phyloP scores from a whole-genome alignment of 495 filamentous ascomycete genomes.

The Alectoria sarmentosa region DNA sequence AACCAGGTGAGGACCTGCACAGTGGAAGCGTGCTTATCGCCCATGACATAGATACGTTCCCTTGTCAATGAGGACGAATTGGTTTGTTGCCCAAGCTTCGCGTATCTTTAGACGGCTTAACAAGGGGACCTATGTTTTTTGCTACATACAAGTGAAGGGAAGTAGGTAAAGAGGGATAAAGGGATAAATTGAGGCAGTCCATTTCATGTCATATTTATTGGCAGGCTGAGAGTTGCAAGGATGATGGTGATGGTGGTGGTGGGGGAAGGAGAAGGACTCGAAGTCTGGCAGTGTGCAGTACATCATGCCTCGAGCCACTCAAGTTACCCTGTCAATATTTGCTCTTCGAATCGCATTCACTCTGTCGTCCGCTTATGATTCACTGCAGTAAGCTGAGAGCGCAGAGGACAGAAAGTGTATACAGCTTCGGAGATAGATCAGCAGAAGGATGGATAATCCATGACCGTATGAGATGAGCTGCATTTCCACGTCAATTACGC shows the following conservation, averaged over 20 bases:
- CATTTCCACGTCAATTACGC: too few species aligned
- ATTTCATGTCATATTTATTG: not conserved
- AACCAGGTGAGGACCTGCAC: slow-evolving; percentile 9
- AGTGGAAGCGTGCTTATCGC: not conserved
- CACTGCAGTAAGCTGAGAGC: too few species aligned
- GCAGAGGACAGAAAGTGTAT: too few species aligned
- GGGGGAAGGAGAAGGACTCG: too few species aligned
- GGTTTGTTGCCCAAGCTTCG: not conserved
- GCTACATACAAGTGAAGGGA: not conserved
- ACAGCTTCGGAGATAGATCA: too few species aligned
- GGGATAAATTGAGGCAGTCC: not conserved
- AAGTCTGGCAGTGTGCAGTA: too few species aligned
- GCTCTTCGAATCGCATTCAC: too few species aligned
- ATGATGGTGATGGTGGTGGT: not conserved
- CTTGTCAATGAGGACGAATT: not conserved
- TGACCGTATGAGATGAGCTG: too few species aligned
- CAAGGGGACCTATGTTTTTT: not conserved
- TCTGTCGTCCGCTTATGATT: too few species aligned
- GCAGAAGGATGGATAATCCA: too few species aligned
- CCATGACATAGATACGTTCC: slow-evolving; percentile 2
- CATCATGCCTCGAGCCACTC: too few species aligned
- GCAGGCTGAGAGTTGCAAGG: not conserved
- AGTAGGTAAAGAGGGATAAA: not conserved
- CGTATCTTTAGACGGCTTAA: not conserved
- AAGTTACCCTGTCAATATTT: too few species aligned